Conservation (phyloP, 495 filamentous ascomycete genomes). For the Amniculicola lignicola region DNA sequence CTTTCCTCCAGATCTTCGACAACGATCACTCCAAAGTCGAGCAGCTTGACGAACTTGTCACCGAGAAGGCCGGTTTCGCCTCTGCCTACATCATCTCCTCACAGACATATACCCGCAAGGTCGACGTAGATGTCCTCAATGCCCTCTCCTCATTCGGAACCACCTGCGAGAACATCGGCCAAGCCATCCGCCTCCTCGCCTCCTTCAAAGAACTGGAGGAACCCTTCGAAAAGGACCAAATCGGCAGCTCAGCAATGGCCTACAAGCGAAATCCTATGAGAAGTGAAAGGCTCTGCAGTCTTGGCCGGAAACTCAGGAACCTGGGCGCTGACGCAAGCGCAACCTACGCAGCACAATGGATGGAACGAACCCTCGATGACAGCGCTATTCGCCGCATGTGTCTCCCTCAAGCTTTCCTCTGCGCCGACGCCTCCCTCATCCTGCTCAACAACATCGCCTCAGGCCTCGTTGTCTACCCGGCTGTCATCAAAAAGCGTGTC, state of each 20-base stretch:
- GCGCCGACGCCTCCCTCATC: conserved; percentile 77
- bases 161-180: conserved; percentile 70
- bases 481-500: conserved; percentile 65
- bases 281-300: conserved; percentile 74
- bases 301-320: conserved; percentile 68
- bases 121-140: conserved; percentile 77
- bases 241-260: conserved; percentile 54
- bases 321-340: conserved; percentile 65
- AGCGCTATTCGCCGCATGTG: conserved; percentile 65
- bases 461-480: conserved; percentile 84
- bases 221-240: conserved; percentile 81
- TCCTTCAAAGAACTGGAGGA: conserved; percentile 83
- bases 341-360: conserved; percentile 83
- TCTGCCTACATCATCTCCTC: conserved; percentile 69
- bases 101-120: conserved; percentile 80
- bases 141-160: conserved; percentile 79
- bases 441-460: conserved; percentile 78
- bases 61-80: conserved; percentile 78
- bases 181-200: conserved; percentile 78
- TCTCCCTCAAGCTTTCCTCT: conserved; percentile 78
- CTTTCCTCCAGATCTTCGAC: conserved; percentile 78
- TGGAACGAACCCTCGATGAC: conserved; percentile 63
- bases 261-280: conserved; percentile 95
- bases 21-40: conserved; percentile 78
- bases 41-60: conserved; percentile 67